Evolutionary conservation across 1,284 basidiomycete genomes (phyloP), one percentile per base, ranked within the genome.

Genomic region (Marasmius oreades): DNA sequence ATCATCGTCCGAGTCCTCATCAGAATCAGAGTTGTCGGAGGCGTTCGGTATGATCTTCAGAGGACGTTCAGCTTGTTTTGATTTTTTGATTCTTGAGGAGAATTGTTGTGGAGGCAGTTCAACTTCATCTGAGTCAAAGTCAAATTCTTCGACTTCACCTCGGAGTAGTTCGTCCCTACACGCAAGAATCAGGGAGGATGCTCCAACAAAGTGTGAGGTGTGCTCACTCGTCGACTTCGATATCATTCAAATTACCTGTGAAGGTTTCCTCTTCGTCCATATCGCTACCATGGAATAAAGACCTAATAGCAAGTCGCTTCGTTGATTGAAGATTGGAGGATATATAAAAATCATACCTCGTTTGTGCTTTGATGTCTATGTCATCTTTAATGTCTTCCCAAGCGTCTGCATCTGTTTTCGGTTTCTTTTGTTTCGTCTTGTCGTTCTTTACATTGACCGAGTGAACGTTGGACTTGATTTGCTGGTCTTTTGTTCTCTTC

Each of bases 321-420:
- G 24, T 12, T 20, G 7, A n/a, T 34, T 59, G 51, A 20, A 18
- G 53, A 52, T 24, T 55, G 31, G 53, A 56, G 45, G 51, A 51
- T 57, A 52, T 61, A 52, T 23, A 12, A 44, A 56, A 42, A 11
- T 73, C 74, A 52, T 60, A 84, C 84, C 75, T 78, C 20, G 72
- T 69, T 43, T 77, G 71, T 3, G 69, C 62, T 53, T 77, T 69
- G 59, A 81, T 54, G 58, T 75, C 74, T 23, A 64, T 73, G 23
- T 73, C 77, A 55, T 81, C 80, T 24, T 79, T 77, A 10, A 84
- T 77, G 62, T 81, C 83, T 65, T 87, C 86, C 86, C 86, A 88
- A 10, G 81, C 86, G 59, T 81, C 76, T n/a, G 60, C 67, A 33
- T 50, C 47, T 23, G 24, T 69, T 70, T 37, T 61, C 57, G 65